Evolutionary conservation across 108 stramenopile species (phyloP), one percentile per base, ranked within the genome.

Genomic region (Discostella pseudostelligera): DNA sequence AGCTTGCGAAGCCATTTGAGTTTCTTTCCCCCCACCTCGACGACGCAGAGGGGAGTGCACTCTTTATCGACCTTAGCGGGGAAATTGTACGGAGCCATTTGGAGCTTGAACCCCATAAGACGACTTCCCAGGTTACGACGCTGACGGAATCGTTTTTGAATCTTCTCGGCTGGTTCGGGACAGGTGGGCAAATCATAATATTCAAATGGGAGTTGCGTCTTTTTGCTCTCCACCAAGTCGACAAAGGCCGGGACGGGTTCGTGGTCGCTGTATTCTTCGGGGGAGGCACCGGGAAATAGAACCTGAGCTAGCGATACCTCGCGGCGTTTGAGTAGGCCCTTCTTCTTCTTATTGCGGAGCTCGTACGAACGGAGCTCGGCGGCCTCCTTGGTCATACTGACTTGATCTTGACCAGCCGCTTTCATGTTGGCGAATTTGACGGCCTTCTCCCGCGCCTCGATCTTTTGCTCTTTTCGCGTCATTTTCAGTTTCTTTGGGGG

Each of bases 111-210:
- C 49, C 90, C 90, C 70, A 84, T 87, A 59, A 92, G 69, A 43
- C 86, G 81, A 24, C 80, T 46, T 8, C 90, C 90, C 1, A 92
- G 55, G 69, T 88, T 92, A 48, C 81, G 84, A 9, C 88, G 81
- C 55, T 83, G 66, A n/a, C 74, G 66, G 56, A 75, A 75, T 39
- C 62, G 46, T 46, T 67, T 75, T 54, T 72, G 64, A 35, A 77
- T 77, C 39, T 40, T 67, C 21, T 77, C 76, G 12, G 59, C 65
- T 35, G 76, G 76, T 29, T 62, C 68, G 4, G 81, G 47, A 81
- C 97, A 99, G 69, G 66, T 89, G 62, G 93, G 90, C 37, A 98
- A 76, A 54, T 93, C 86, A 81, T 99, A 98, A 62, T 94, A 98
- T 56, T 94, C 92, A 73, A 85, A 96, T 19, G 98, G 98, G 24